Evolutionary conservation across 371 early-diverging fungal genomes (phyloP), one percentile per base, ranked within the genome.

Genomic region (Batkoa obscura): DNA sequence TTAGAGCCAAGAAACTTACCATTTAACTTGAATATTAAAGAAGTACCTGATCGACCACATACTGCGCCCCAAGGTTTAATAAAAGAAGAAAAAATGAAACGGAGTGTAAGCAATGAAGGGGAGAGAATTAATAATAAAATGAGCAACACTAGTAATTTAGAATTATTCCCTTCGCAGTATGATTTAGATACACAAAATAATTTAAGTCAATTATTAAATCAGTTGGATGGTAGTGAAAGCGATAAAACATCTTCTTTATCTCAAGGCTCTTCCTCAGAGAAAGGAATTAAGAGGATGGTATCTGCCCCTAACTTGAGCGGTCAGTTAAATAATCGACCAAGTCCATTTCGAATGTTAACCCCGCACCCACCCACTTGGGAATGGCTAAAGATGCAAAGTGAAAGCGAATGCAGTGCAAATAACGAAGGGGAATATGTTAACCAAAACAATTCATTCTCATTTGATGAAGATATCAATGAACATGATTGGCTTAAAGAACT

Each of bases 341-440:
- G 2, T 3, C 50, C 34, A 50, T 34, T 34, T 6, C 31, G 36
- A 34, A 5, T 5, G 41, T 34, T 36, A 5, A 50, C 50, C 32
- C 50, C 50, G 32, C 34, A 50, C 50, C 50, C 50, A 10, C 17
- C 50, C 17, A 50, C 50, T 3, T 50, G 50, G 50, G 32, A 50
- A 34, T 50, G 50, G 50, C 36, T 50, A 34, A 3, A 36, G 15
- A 13, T 13, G 10, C 50, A 50, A n/a, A 34, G 15, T 4, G 50
- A 50, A 34, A n/a, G n/a, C n/a, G n/a, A n/a, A n/a, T n/a, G n/a
- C n/a, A n/a, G n/a, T n/a, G n/a, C n/a, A n/a, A n/a, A n/a, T n/a
- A n/a, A n/a, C n/a, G n/a, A n/a, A n/a, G 5, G 8, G 41, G 41
- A 39, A 39, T 5, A 8, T 39, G 5, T 13, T 13, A 13, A 39